These are phyloP conservation scores for Coemansia sp. DNA, from an alignment of 192 early-diverging fungal species.

Conservation along the genomic window DNA sequence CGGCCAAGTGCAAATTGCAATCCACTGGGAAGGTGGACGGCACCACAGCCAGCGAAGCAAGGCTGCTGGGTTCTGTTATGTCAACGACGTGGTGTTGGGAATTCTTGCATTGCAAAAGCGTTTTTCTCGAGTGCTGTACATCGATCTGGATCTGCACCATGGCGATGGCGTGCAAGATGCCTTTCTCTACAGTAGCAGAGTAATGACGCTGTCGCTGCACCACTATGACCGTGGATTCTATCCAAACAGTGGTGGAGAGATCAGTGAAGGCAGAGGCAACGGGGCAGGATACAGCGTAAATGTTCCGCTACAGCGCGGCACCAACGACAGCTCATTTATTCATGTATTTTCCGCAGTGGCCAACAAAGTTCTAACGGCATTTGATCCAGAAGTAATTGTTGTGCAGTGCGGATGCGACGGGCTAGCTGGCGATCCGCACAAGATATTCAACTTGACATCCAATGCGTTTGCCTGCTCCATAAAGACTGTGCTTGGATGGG, in stretches of 20 bases:
- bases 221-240: constrained; percentile 93
- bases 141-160: constrained; percentile 98
- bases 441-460: constrained; percentile 40
- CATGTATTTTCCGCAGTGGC: constrained; percentile 77
- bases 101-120: constrained; percentile 78
- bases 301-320: constrained; percentile 83
- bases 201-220: constrained; percentile 97
- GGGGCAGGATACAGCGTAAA: constrained; percentile 89
- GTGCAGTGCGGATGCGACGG: constrained; percentile 83
- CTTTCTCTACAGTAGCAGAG: constrained; percentile 85
- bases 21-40: constrained; percentile 98
- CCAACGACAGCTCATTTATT: constrained; percentile 82
- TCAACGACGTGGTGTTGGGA: constrained; percentile 96
- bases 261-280: constrained; percentile 73
- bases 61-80: constrained; percentile 97
- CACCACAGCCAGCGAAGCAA: constrained; percentile 88
- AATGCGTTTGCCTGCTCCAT: constrained; percentile 31
- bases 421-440: constrained; percentile 49
- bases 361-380: constrained; percentile 66
- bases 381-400: constrained; percentile 81
- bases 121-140: constrained; percentile 86
- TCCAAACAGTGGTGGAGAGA: constrained; percentile 81
- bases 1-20: constrained; percentile 34
- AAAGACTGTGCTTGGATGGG: constrained; percentile 10
- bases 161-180: constrained; percentile 98